Conservation (phyloP, 129 eudicot genomes). For the Flaveria brownii region DNA sequence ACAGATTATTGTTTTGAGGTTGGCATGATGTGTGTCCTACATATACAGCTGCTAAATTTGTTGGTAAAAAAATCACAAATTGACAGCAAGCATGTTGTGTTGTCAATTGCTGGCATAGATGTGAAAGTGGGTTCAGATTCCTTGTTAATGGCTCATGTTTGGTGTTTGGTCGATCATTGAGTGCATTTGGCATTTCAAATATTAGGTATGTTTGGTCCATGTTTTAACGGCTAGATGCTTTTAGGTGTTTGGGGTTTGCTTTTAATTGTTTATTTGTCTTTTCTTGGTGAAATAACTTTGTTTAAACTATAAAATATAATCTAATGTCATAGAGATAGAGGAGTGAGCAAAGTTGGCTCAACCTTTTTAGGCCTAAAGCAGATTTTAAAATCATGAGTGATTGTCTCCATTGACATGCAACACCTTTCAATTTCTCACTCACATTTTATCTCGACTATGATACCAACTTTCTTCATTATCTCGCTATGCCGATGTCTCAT, state of each 20-base stretch:
- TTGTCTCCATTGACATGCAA: no score
- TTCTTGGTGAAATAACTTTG: neutral
- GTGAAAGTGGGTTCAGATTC: neutral
- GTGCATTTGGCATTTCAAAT: neutral
- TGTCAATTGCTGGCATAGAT: slow-evolving; percentile 21
- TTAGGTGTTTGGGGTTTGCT: neutral
- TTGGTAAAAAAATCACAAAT: slow-evolving; percentile 22
- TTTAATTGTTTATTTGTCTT: neutral
- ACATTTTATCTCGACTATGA: no score
- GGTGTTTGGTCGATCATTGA: neutral
- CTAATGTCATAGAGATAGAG: no score
- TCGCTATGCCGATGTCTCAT: no score
- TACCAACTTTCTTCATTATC: no score
- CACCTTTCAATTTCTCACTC: no score
- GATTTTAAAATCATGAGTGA: no score
- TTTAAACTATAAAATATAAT: neutral
- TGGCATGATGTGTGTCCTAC: slow-evolving; percentile 26
- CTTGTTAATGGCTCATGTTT: slow-evolving; percentile 12
- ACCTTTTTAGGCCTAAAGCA: no score
- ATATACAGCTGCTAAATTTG: slow-evolving; percentile 32
- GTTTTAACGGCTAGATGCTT: neutral
- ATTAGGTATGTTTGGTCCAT: neutral
- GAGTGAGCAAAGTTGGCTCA: no score
- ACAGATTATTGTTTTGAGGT: slow-evolving; percentile 30
- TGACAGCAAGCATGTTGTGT: slow-evolving; percentile 37